Percentiles rank a stretch among this genome's conserved stretches.
phyloP scores from a whole-genome alignment of 139 green algal species.

The Tetradesmus obliquus region DNA sequence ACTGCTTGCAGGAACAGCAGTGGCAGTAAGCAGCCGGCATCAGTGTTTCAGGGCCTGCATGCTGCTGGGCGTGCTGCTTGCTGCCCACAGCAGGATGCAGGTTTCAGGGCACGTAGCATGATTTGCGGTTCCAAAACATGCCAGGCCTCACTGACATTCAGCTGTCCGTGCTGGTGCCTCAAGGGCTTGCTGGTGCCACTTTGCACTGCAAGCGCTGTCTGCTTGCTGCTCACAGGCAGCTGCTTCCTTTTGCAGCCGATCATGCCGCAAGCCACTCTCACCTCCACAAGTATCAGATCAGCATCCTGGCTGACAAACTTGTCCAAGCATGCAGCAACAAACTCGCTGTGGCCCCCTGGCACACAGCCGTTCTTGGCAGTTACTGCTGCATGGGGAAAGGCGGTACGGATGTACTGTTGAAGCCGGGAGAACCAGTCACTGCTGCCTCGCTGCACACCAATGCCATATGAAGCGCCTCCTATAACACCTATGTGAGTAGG shows the following conservation, averaged over 20 bases:
- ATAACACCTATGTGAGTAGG: too few species aligned
- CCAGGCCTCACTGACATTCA: not conserved
- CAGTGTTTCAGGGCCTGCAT: not conserved
- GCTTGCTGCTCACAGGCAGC: not conserved
- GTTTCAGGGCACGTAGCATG: too few species aligned
- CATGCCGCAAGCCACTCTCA: not conserved
- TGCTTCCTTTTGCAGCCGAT: not conserved
- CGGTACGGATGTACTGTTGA: not conserved
- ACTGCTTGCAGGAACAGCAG: not conserved
- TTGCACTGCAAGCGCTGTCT: not conserved
- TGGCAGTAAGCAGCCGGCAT: not conserved
- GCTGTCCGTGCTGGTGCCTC: not conserved
- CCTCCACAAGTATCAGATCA: slow-evolving; percentile 62
- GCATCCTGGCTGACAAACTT: slow-evolving; percentile 44
- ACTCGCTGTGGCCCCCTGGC: slow-evolving; percentile 47
- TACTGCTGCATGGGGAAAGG: not conserved
- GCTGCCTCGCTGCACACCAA: not conserved
- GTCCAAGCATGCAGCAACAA: slow-evolving; percentile 48
- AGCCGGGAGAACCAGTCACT: slow-evolving; percentile 11
- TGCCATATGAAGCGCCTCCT: not conserved
- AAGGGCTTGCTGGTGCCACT: not conserved
- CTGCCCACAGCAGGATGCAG: too few species aligned
- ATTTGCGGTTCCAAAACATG: too few species aligned
- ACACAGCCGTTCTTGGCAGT: slow-evolving; percentile 50
- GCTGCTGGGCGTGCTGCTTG: not conserved